Base-by-base conservation (phyloP, 1,139 yeast genomes). In the Trichomonascaceae sp. region DNA sequence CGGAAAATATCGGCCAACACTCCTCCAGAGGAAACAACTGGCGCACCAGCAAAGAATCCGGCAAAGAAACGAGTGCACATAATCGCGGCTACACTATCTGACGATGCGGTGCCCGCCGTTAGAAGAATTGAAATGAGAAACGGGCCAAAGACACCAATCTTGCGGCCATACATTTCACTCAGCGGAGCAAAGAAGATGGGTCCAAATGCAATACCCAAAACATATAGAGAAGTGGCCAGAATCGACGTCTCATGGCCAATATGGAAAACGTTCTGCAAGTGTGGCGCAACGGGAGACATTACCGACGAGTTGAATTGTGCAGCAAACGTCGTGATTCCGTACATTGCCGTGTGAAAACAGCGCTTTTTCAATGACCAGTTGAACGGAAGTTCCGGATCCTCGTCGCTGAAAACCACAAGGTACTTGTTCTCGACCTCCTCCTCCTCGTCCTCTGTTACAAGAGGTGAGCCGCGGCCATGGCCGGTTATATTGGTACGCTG, bases 121-220 rank as follows among this genome's bases (percentile, higher is more conserved):
- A 50, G 37, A 4, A 48, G 16, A 60, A 31, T 77, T 62, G 54
- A 76, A 9, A 79, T 52, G 11, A 69, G 62, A 39, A 76, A 65
- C 1, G 85, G 78, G 27, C 71, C 57, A 32, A 77, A 57, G 45
- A 76, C 80, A 1, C 82, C 82, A 2, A 73, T 60, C 46, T 75
- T 73, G 38, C 93, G 64, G 5, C 93, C 94, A 37, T 73, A 70
- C 42, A 76, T 71, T 52, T 81, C 93, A 13, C 87, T 76, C 28
- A 81, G 56, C 3, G 94, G 93, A 3, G 87, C 82, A 63, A 85
- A 69, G 28, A 80, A 56, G 43, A 80, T 59, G 0, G 93, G 93
- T 3, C 93, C 93, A 25, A 72, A 59, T n/a, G 77, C 76, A 46
- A 79, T 65, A 1, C 93, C 89, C 43, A 79, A 57, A 26, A 80